Conservation (phyloP, 768 basidiomycete genomes). For the Holtermanniella nyarrowii region DNA sequence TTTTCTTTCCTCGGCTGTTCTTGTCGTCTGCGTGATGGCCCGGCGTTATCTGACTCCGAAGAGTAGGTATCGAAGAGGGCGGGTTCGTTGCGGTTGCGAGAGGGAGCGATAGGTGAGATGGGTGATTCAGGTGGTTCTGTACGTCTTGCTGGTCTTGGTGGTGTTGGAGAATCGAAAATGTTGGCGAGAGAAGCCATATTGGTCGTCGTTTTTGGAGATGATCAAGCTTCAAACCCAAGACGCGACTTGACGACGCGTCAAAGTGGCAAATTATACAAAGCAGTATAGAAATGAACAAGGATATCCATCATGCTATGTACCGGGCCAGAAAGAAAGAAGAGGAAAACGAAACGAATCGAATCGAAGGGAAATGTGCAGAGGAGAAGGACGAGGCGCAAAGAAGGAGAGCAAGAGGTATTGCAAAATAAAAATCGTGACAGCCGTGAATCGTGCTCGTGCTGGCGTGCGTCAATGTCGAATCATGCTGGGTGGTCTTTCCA, state of each 20-base stretch:
- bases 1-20: background rate
- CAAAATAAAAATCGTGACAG: no score
- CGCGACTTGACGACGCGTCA: background rate
- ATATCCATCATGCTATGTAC: no score
- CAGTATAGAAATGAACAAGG: no score
- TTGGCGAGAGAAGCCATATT: conserved; percentile 18
- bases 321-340: no score
- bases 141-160: conserved; percentile 12
- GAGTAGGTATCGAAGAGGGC: conserved; percentile 1
- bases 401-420: no score
- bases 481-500: no score
- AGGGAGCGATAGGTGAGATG: background rate
- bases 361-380: no score
- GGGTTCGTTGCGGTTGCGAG: background rate
- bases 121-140: conserved; percentile 2
- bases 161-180: conserved; percentile 31
- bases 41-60: background rate
- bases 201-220: background rate
- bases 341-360: no score
- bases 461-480: no score
- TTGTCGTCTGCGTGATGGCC: background rate
- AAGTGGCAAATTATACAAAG: no score
- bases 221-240: background rate
- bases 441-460: no score
- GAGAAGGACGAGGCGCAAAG: no score